A percentile compares a stretch with the other conserved stretches of the same genome.
phyloP scores from a whole-genome alignment of 2,329 filamentous ascomycete genomes.

The Exophiala sp. region DNA sequence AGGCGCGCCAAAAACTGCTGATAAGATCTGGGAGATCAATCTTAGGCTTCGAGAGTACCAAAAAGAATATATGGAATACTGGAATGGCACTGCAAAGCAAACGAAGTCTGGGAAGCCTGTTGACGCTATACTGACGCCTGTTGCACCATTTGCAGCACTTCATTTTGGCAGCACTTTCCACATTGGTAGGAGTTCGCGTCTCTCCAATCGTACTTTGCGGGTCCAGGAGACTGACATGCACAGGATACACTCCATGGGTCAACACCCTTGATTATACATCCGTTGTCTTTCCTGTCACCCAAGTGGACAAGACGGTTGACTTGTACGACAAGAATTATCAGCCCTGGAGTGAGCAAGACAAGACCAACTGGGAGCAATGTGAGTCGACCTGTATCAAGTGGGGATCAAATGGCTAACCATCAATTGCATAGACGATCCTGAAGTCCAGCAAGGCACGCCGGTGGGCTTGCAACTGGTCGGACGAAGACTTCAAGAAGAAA shows the following conservation, averaged over 20 bases:
- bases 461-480: conserved; percentile 26
- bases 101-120: background rate
- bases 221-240: conserved; percentile 33
- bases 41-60: conserved; percentile 5
- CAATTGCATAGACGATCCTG: conserved; percentile 22
- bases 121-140: conserved; percentile 56
- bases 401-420: background rate
- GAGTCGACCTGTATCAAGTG: conserved; percentile 7
- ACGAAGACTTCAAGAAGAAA: conserved; percentile 26
- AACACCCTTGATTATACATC: conserved; percentile 66
- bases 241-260: conserved; percentile 46
- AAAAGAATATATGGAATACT: conserved; percentile 23
- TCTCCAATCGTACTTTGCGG: conserved; percentile 34
- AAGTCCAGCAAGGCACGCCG: conserved; percentile 25
- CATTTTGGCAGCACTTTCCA: conserved; percentile 12
- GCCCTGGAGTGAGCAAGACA: conserved; percentile 45
- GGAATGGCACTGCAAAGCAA: conserved; percentile 45
- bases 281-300: conserved; percentile 57
- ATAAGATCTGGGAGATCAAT: conserved; percentile 6
- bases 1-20: conserved; percentile 1
- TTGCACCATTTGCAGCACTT: conserved; percentile 61
- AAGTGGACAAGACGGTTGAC: conserved; percentile 43
- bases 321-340: conserved; percentile 31
- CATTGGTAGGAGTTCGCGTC: conserved; percentile 19
- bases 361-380: conserved; percentile 44